Evolutionary conservation across 2,329 filamentous ascomycete genomes (phyloP).

Genomic region (Fusarium sulawesiense): DNA sequence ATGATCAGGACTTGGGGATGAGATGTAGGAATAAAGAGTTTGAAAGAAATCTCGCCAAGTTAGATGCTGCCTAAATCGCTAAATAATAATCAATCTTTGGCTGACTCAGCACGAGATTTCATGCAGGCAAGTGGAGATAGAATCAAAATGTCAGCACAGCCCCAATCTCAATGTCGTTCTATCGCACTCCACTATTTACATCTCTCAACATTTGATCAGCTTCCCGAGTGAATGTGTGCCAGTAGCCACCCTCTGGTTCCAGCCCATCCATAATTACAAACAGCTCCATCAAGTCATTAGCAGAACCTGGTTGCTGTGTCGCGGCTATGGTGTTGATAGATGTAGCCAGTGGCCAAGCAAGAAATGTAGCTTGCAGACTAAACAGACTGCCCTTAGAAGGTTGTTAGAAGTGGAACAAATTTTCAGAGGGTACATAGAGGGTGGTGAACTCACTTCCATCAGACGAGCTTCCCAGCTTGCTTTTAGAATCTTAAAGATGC

Average conservation of each 20-base stretch:
- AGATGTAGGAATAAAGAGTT: rapidly evolving
- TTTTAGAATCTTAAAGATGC: not conserved
- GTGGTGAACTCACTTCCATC: not conserved
- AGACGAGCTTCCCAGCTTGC: not conserved
- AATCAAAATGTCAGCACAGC: too few species aligned
- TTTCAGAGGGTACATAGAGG: not conserved
- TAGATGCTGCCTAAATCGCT: not conserved
- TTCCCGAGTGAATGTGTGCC: not conserved
- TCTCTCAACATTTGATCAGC: not conserved
- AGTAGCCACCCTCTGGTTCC: not conserved
- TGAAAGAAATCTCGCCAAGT: not conserved
- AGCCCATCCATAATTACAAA: not conserved
- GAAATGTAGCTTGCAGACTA: not conserved
- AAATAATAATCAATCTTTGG: too few species aligned
- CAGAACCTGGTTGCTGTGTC: too few species aligned
- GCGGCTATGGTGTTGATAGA: not conserved
- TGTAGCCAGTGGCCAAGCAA: not conserved
- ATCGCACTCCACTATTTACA: not conserved
- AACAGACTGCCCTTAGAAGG: not conserved
- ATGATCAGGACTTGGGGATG: rapidly evolving
- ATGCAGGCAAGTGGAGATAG: not conserved
- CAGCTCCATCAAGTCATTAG: not conserved
- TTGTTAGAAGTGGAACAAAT: not conserved
- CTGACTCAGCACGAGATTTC: not conserved
- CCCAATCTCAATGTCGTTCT: too few species aligned